Evolutionary conservation across 2,329 filamentous ascomycete species (phyloP), one percentile per base, ranked within the genome.

Genomic region (Cladosporium oxysporum): DNA sequence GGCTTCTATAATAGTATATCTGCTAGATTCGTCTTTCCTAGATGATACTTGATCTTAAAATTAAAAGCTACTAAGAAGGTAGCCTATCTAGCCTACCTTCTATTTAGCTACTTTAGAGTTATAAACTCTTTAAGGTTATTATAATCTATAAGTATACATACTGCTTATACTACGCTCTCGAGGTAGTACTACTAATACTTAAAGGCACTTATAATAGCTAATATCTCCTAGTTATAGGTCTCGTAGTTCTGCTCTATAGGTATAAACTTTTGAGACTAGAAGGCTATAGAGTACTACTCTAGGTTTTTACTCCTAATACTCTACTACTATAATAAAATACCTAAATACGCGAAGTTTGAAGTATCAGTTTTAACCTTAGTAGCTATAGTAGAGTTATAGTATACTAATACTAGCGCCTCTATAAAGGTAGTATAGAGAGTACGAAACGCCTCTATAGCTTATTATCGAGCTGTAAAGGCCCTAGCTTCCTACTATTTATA

Each of bases 181-280:
- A 52, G 49, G 26, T 52, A 52, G 5, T 28, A 14, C 26, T 28
- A 16, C 49, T 16, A 52, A 29, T 52, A 7, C 26, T 28, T 26
- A 52, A 52, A 52, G 6, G 49, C 23, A 7, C 26, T 12, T 8
- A 52, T 18, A 7, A 52, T 52, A 28, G 21, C 26, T 28, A 69
- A 52, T 16, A 70, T 62, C 52, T 70, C 65, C 41, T 69, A 67
- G 41, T 70, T 37, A 37, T 69, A 50, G n/a, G 67, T 65, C 21
- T 68, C 26, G 26, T 69, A 69, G 62, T 67, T 67, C 50, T 66
- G 18, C 62, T 69, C 65, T 37, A 28, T 55, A 16, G 29, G 65
- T 57, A 52, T 65, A 23, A 69, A 68, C 52, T 68, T 69, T 21
- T 57, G 33, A 47, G 47, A 69, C 49, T 66, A 67, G 50, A 67